Conservation (phyloP, 768 basidiomycete genomes). For the Kwoniella newhampshirensis region DNA sequence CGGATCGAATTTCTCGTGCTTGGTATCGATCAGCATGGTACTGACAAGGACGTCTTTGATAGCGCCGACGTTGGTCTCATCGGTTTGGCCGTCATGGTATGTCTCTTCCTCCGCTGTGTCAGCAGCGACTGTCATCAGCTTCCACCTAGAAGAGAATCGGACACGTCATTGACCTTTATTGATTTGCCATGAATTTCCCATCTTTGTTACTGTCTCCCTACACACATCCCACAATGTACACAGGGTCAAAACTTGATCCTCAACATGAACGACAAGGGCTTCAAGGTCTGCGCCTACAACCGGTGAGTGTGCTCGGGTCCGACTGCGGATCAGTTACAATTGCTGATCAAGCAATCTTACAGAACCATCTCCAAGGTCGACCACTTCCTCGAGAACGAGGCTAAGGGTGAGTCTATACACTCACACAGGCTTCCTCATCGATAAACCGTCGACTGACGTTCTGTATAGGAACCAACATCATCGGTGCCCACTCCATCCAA, state of each 20-base stretch:
- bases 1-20: too few relatives aligned
- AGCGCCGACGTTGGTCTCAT: conserved; percentile 98
- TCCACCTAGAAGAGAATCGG: neutral
- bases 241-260: conserved; percentile 96
- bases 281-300: conserved; percentile 95
- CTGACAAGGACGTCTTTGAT: neutral
- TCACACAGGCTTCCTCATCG: neutral
- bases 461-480: conserved; percentile 81
- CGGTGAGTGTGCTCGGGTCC: conserved; percentile 55
- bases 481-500: conserved; percentile 89
- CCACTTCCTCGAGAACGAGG: conserved; percentile 90
- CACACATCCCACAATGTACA: too few relatives aligned
- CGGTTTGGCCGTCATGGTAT: conserved; percentile 97
- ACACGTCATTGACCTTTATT: conserved; percentile 19
- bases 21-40: too few relatives aligned
- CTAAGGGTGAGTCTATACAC: conserved; percentile 72
- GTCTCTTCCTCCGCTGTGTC: conserved; percentile 31
- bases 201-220: neutral
- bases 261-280: conserved; percentile 99
- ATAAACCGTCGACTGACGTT: conserved; percentile 4
- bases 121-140: too few relatives aligned
- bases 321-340: neutral
- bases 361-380: conserved; percentile 90
- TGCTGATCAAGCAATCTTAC: neutral
- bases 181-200: conserved; percentile 9